Evolutionary conservation across 148 eudicot species (phyloP).

Genomic region (Vaccinium vitisidaea): DNA sequence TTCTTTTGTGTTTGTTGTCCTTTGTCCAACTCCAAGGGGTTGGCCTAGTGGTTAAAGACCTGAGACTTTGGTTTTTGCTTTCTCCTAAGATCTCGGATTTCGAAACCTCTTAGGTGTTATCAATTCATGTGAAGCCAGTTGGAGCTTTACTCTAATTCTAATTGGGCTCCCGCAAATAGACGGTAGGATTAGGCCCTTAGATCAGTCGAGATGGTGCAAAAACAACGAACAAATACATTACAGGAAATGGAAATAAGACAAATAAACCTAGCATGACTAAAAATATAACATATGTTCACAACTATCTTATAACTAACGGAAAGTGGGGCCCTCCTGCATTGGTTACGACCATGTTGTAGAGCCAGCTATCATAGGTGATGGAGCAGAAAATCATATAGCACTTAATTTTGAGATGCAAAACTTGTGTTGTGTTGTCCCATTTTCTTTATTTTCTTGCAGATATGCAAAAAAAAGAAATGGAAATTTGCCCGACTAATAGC

Average conservation of each 20-base stretch:
- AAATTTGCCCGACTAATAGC: background rate
- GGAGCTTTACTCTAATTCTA: too few species aligned
- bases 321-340: background rate
- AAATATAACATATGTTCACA: background rate
- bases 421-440: background rate
- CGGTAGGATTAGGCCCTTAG: too few species aligned
- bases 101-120: too few species aligned
- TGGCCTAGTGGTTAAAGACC: too few species aligned
- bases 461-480: background rate
- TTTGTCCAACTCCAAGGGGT: too few species aligned
- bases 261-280: background rate
- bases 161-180: too few species aligned
- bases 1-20: too few species aligned
- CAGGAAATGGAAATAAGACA: background rate
- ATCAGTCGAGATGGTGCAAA: background rate
- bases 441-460: background rate
- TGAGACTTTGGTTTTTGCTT: too few species aligned
- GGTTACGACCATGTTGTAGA: background rate
- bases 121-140: too few species aligned
- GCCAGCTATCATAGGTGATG: background rate
- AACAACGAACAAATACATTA: background rate
- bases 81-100: too few species aligned
- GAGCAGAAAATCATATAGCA: background rate
- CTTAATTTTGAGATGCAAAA: background rate
- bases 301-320: background rate